phyloP scores from a whole-genome alignment of 2,329 filamentous ascomycete species.

The Pseudogymnoascus sp. region DNA sequence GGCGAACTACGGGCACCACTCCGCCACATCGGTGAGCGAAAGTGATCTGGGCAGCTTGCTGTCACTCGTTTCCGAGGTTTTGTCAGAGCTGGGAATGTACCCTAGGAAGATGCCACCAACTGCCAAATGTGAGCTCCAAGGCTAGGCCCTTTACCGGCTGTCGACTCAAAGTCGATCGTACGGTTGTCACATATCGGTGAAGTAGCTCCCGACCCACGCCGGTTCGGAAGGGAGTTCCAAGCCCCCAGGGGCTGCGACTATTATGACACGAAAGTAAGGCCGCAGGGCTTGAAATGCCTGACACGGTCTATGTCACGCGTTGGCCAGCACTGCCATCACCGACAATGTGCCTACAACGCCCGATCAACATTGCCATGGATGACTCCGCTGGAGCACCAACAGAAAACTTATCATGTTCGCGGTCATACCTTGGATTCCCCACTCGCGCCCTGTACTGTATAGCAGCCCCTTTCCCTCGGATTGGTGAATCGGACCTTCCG shows the following conservation, averaged over 20 bases:
- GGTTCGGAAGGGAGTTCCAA: background rate
- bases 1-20: background rate
- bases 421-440: background rate
- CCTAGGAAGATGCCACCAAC: no score
- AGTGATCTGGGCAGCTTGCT: background rate
- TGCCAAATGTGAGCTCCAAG: background rate
- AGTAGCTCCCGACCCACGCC: background rate
- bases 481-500: background rate
- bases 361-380: background rate
- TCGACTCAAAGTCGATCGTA: background rate
- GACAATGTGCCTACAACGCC: background rate
- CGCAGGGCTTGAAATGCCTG: background rate
- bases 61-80: background rate
- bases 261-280: background rate
- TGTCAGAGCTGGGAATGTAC: background rate
- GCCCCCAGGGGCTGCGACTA: background rate
- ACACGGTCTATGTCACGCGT: background rate
- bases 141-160: background rate
- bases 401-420: background rate
- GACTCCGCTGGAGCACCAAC: background rate
- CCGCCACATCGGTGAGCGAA: background rate
- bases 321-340: background rate
- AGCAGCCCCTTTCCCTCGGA: background rate
- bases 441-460: background rate
- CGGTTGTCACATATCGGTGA: background rate